Conservation (phyloP, 345 rosid genomes). For the Salix caprea region DNA sequence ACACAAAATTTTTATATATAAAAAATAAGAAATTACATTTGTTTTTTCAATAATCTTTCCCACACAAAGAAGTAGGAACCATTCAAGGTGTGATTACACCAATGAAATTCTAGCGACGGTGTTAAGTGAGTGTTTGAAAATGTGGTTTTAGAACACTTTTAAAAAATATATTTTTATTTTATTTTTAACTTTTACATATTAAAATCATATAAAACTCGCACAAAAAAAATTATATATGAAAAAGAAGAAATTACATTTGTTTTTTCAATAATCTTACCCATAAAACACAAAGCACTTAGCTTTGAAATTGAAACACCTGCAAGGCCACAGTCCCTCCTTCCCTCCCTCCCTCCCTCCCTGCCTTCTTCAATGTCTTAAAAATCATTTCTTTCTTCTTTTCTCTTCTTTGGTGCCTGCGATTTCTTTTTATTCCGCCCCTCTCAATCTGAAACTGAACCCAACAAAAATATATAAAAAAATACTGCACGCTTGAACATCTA, state of each 20-base stretch:
- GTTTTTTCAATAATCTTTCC: background rate
- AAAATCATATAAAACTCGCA: no score
- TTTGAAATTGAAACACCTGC: background rate
- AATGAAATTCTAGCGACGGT: no score
- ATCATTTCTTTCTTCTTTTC: constrained; percentile 14
- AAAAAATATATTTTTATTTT: no score
- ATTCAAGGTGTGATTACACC: no score
- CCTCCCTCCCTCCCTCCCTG: constrained; percentile 2
- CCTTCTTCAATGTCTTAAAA: constrained; percentile 6
- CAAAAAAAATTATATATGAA: no score
- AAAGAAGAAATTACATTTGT: no score
- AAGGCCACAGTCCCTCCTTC: background rate
- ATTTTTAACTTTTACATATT: background rate
- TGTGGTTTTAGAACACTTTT: no score
- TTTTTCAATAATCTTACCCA: background rate
- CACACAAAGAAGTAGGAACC: background rate
- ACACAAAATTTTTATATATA: no score
- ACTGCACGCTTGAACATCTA: background rate
- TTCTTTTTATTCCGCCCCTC: background rate
- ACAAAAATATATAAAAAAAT: background rate
- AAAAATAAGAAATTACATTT: no score
- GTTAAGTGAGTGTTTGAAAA: no score
- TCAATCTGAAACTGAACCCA: background rate
- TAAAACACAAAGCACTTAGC: background rate
- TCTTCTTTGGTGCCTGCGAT: background rate